Evolutionary conservation across 148 eudicot genomes (phyloP).

Genomic region (Persicaria maculosa): DNA sequence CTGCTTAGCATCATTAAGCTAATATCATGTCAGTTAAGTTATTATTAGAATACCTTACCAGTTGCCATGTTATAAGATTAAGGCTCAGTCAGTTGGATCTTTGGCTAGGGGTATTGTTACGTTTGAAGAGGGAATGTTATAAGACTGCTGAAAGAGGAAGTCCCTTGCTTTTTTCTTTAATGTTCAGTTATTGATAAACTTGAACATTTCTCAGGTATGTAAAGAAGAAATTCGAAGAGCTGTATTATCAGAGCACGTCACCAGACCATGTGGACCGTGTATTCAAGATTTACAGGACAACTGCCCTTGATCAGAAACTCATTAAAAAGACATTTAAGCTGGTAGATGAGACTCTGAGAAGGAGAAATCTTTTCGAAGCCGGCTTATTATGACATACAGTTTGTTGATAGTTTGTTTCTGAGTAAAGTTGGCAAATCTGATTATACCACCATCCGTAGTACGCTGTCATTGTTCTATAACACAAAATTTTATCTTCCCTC

Average conservation of each 20-base stretch:
- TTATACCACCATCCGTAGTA: conserved; percentile 7
- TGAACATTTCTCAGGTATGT: conserved; percentile 48
- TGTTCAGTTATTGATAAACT: conserved; percentile 1
- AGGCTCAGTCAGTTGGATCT: too few relatives aligned
- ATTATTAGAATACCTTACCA: too few relatives aligned
- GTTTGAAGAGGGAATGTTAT: too few relatives aligned
- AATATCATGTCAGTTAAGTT: too few relatives aligned
- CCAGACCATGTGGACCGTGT: conserved; percentile 88
- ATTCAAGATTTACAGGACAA: conserved; percentile 91
- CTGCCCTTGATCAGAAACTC: conserved; percentile 93
- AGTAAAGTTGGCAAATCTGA: conserved; percentile 9
- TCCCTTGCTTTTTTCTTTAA: background rate
- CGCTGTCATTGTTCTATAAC: conserved; percentile 2
- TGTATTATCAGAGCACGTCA: conserved; percentile 81
- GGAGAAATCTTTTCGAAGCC: conserved; percentile 90
- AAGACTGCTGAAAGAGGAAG: background rate
- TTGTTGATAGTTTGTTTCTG: conserved; percentile 18
- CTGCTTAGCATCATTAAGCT: too few relatives aligned
- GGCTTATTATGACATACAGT: conserved; percentile 59
- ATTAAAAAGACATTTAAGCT: conserved; percentile 94
- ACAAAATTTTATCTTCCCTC: background rate
- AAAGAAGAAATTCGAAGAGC: conserved; percentile 94
- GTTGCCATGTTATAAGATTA: too few relatives aligned
- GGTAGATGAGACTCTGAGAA: conserved; percentile 90
- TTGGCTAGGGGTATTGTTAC: too few relatives aligned